Percentiles rank a stretch among this genome's conserved stretches.
phyloP scores from a whole-genome alignment of 2,329 filamentous ascomycete species.

The Botryotinia convoluta region DNA sequence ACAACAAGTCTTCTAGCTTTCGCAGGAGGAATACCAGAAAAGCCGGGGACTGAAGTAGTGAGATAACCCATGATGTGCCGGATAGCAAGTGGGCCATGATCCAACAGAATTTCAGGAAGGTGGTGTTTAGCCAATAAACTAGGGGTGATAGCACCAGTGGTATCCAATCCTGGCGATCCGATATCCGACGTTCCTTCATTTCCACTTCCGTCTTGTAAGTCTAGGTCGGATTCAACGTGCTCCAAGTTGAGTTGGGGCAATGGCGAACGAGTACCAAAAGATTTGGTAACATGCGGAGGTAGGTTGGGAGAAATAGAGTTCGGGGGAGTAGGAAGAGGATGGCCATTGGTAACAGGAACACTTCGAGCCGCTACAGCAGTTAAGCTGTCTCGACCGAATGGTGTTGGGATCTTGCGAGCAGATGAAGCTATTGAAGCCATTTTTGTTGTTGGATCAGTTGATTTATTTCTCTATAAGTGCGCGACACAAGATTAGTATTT shows the following conservation, averaged over 20 bases:
- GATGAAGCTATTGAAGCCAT: conserved; percentile 64
- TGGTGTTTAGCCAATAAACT: conserved; percentile 84
- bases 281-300: conserved; percentile 75
- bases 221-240: conserved; percentile 80
- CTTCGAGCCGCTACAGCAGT: conserved; percentile 68
- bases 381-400: conserved; percentile 65
- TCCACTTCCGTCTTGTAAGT: conserved; percentile 61
- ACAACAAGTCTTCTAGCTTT: conserved; percentile 91
- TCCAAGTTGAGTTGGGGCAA: conserved; percentile 48
- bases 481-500: conserved; percentile 34
- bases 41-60: conserved; percentile 89
- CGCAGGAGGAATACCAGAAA: conserved; percentile 80
- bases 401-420: conserved; percentile 64
- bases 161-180: conserved; percentile 54
- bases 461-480: conserved; percentile 37
- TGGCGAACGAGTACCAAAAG: conserved; percentile 47
- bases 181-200: conserved; percentile 29
- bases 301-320: conserved; percentile 92
- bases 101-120: conserved; percentile 84
- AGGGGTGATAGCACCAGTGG: conserved; percentile 79
- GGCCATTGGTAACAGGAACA: conserved; percentile 53
- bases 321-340: conserved; percentile 79
- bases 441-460: conserved; percentile 38
- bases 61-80: conserved; percentile 94
- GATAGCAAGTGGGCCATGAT: conserved; percentile 88